Evolutionary conservation across 768 basidiomycete species (phyloP).

Genomic region (Macrolepiota albuminosa): DNA sequence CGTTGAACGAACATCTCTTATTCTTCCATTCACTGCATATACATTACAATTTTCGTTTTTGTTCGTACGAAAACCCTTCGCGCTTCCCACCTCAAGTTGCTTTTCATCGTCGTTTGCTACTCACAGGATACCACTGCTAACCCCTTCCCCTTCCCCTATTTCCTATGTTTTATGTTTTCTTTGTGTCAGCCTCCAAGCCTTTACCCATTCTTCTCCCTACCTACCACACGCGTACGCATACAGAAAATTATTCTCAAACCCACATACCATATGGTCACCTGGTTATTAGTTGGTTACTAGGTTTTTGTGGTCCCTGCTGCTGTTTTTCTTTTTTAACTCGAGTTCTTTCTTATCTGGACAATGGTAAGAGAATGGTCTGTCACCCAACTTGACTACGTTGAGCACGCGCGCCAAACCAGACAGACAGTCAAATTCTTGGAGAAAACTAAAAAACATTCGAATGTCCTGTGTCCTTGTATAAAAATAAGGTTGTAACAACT

Average conservation of each 20-base stretch:
- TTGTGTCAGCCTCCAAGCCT: not conserved
- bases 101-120: not conserved
- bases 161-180: not conserved
- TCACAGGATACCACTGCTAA: constrained; percentile 8
- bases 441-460: too few species aligned
- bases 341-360: not conserved
- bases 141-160: not conserved
- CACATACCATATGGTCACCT: constrained; percentile 10
- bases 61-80: not conserved
- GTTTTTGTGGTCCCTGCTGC: constrained; percentile 1
- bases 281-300: constrained; percentile 4
- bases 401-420: too few species aligned
- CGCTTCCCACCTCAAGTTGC: not conserved
- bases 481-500: too few species aligned
- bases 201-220: not conserved
- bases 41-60: not conserved
- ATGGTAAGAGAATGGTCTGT: too few species aligned
- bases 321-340: not conserved
- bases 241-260: not conserved
- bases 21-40: not conserved
- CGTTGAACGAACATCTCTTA: not conserved
- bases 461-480: not conserved
- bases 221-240: not conserved
- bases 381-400: too few species aligned
- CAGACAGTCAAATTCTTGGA: too few species aligned